Evolutionary conservation across 352 stramenopile genomes (phyloP).

Genomic region (Pythium folliculosum): DNA sequence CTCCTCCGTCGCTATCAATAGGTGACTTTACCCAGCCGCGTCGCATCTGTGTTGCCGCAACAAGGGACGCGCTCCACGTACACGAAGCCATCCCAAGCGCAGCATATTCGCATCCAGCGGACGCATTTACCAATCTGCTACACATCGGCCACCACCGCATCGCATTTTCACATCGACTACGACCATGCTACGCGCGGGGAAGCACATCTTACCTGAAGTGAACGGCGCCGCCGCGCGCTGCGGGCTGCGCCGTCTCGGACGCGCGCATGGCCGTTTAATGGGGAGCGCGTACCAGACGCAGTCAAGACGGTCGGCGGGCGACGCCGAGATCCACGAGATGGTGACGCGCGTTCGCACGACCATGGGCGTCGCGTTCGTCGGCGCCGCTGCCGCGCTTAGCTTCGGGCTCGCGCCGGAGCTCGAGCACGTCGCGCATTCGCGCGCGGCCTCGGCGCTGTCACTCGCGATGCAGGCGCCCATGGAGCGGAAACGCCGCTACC

Average conservation of each 20-base stretch:
- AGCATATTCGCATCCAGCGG: neutral
- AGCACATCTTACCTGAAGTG: slow-evolving; percentile 9
- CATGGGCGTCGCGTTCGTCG: slow-evolving; percentile 50
- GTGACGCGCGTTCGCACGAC: slow-evolving; percentile 22
- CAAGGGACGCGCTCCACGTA: neutral
- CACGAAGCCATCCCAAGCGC: neutral
- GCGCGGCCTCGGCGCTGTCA: slow-evolving; percentile 24
- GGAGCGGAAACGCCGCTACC: slow-evolving; percentile 42
- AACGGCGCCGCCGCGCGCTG: slow-evolving; percentile 15
- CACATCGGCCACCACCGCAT: neutral
- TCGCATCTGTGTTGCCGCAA: slow-evolving; percentile 13
- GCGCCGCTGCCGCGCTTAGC: slow-evolving; percentile 48
- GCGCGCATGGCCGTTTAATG: slow-evolving; percentile 16
- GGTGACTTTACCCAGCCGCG: slow-evolving; percentile 1
- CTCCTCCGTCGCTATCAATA: slow-evolving; percentile 20
- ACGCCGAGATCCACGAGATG: slow-evolving; percentile 24
- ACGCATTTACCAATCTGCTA: slow-evolving; percentile 5
- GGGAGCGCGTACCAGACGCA: slow-evolving; percentile 38
- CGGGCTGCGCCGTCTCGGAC: slow-evolving; percentile 20
- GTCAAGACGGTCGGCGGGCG: slow-evolving; percentile 10
- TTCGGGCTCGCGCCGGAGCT: slow-evolving; percentile 38
- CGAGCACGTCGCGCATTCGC: slow-evolving; percentile 40
- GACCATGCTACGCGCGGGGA: slow-evolving; percentile 17
- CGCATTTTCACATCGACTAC: neutral
- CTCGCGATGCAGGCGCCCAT: slow-evolving; percentile 10